These are phyloP conservation scores for Plasmodium adleri DNA, from an alignment of 169 alveolate species.

Conservation along the genomic window DNA sequence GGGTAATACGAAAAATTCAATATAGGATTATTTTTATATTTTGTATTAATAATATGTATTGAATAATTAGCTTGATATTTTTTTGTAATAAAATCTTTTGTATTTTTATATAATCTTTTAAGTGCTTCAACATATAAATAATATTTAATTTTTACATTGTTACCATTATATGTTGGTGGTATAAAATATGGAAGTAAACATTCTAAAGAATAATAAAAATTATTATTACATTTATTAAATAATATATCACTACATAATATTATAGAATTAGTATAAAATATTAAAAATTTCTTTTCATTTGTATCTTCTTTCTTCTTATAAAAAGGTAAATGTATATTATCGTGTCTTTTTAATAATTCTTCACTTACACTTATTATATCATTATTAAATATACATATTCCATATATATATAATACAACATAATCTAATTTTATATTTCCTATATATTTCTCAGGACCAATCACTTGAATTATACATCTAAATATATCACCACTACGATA, in stretches of 20 bases:
- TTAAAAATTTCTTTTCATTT: slow-evolving; percentile 14
- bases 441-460: slow-evolving; percentile 19
- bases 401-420: slow-evolving; percentile 42
- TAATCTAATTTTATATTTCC: slow-evolving; percentile 34
- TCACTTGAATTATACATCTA: slow-evolving; percentile 24
- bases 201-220: slow-evolving; percentile 5
- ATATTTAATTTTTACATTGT: slow-evolving; percentile 39
- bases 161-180: slow-evolving; percentile 58
- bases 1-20: slow-evolving; percentile 9
- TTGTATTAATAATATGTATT: slow-evolving; percentile 6
- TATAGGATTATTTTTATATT: slow-evolving; percentile 16
- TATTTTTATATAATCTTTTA: slow-evolving; percentile 46
- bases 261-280: slow-evolving; percentile 51
- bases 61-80: slow-evolving; percentile 16
- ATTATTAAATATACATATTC: slow-evolving; percentile 30
- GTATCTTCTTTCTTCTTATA: slow-evolving; percentile 1
- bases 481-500: slow-evolving; percentile 48
- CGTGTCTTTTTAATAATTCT: slow-evolving; percentile 9
- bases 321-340: slow-evolving; percentile 36
- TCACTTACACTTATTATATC: slow-evolving; percentile 1
- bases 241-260: slow-evolving; percentile 24
- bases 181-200: slow-evolving; percentile 33
- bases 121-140: slow-evolving; percentile 27
- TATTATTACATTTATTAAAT: slow-evolving; percentile 11
- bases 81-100: slow-evolving; percentile 32